Base-by-base conservation (phyloP, 1,139 yeast species). In the Scheffersomyces stambukii region DNA sequence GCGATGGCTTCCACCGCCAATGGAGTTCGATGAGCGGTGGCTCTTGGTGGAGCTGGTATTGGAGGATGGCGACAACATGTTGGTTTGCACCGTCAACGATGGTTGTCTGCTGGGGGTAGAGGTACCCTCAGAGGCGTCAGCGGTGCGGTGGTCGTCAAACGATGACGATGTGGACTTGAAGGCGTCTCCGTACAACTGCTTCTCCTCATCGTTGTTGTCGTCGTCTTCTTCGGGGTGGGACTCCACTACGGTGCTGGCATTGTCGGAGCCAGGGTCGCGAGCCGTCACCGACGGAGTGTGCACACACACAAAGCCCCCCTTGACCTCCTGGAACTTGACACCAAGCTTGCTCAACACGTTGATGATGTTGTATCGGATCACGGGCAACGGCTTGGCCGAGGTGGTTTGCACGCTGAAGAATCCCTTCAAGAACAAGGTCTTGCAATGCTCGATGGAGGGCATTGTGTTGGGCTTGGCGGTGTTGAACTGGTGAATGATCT, bases 341-440 rank as follows among this genome's bases (percentile, higher is more conserved):
- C 88, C 89, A 48, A 86, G 64, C 40, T 77, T 77, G 19, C 77
- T 78, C 52, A 91, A 70, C 1, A 84, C 93, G 18, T 78, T 74
- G 19, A 91, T 83, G 27, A 91, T 79, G 49, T 84, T 89, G 46
- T 83, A 77, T 35, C 97, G 77, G 35, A 91, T 89, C 38, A 84
- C 85, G 7, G 94, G 91, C 33, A 91, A 67, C 13, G 96, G 89
- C 46, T 88, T 88, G 4, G 96, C 85, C 2, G 96, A 86, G 0
- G 98, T 91, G 1, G 96, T 84, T 57, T 88, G 96, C 25, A 89
- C 97, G 39, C 93, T 81, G 61, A 91, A 91, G 49, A 91, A 88
- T 1, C 97, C 97, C 54, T 89, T 88, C 53, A 91, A 72, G 62
- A 88, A 88, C 41, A 89, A 73, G 3, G 95, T 89, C 58, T 83